Percentiles rank a stretch among this genome's conserved stretches.
Evolutionary conservation across 2,329 filamentous ascomycete genomes (phyloP).

Genomic region (Lasiodiplodia sp.): DNA sequence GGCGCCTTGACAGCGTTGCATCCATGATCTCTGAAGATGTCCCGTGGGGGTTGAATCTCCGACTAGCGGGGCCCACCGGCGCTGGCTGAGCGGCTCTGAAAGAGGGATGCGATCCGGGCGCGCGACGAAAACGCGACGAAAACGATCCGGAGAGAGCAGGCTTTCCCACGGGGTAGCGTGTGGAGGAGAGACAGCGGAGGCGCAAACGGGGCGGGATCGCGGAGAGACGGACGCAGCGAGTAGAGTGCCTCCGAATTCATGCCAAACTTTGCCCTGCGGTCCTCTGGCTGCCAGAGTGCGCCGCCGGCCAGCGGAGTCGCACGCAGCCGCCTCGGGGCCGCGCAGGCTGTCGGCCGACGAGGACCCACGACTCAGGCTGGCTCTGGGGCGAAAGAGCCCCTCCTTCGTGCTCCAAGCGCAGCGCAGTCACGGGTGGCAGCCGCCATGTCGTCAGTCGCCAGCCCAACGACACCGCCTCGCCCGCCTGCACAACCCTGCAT

Average conservation of each 20-base stretch:
- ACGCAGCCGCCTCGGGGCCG: conserved; percentile 10
- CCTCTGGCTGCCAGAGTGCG: not conserved
- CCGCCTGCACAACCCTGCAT: not conserved
- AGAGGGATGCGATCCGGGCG: not conserved
- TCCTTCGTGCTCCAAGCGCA: conserved; percentile 1
- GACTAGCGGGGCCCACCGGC: conserved; percentile 20
- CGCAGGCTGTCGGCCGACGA: not conserved
- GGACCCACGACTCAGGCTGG: conserved; percentile 5
- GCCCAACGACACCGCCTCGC: conserved; percentile 1
- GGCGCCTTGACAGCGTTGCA: conserved; percentile 14
- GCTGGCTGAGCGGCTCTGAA: not conserved
- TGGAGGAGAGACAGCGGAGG: conserved; percentile 9
- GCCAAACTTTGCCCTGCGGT: not conserved
- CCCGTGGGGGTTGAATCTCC: conserved; percentile 14
- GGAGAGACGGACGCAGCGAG: conserved; percentile 1
- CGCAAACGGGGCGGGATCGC: conserved; percentile 2
- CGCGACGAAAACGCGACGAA: conserved; percentile 30
- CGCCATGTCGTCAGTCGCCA: not conserved
- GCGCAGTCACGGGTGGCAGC: not conserved
- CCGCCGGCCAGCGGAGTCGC: not conserved
- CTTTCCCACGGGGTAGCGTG: conserved; percentile 23
- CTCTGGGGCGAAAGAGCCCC: not conserved
- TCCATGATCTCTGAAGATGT: conserved; percentile 26
- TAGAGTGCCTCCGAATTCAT: not conserved
- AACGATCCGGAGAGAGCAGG: conserved; percentile 26